A percentile compares a stretch with the other conserved stretches of the same genome.
phyloP scores from a whole-genome alignment of 352 stramenopile genomes.

The Pythium plurisporium region DNA sequence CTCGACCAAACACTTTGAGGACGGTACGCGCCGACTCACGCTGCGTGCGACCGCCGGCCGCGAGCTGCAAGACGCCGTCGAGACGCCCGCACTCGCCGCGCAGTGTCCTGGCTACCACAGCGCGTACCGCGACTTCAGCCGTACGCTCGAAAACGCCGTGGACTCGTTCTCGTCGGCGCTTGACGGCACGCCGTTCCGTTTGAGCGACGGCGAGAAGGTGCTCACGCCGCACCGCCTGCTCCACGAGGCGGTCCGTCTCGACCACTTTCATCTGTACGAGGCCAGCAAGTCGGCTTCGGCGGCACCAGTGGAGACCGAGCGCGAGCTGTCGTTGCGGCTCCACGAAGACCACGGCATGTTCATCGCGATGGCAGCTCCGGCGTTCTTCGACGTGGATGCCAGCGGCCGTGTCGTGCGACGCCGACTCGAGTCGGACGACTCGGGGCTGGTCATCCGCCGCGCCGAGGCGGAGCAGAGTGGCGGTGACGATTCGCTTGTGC shows the following conservation, averaged over 20 bases:
- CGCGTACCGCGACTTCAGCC: conserved; percentile 39
- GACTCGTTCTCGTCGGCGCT: conserved; percentile 32
- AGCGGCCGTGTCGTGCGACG: conserved; percentile 15
- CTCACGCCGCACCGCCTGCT: conserved; percentile 39
- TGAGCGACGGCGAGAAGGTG: conserved; percentile 28
- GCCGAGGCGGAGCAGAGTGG: too few relatives aligned
- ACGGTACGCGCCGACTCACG: conserved; percentile 49
- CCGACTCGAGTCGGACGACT: conserved; percentile 26
- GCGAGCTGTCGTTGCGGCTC: conserved; percentile 42
- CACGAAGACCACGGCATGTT: conserved; percentile 60
- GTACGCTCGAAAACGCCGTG: conserved; percentile 36
- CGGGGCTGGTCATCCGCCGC: conserved; percentile 40
- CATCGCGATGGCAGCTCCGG: conserved; percentile 43
- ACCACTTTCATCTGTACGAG: conserved; percentile 70
- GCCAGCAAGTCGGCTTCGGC: conserved; percentile 7
- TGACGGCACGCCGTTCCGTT: conserved; percentile 34
- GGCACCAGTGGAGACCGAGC: not conserved
- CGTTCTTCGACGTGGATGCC: conserved; percentile 40
- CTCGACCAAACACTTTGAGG: conserved; percentile 39
- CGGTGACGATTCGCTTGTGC: conserved; percentile 32
- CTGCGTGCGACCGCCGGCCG: conserved; percentile 35
- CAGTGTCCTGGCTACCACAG: conserved; percentile 39
- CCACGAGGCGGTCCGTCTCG: conserved; percentile 38
- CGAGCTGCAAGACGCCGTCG: conserved; percentile 24
- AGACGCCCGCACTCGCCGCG: conserved; percentile 7